Base-by-base conservation (phyloP, 495 filamentous ascomycete species). In the Penicillium nucicola region DNA sequence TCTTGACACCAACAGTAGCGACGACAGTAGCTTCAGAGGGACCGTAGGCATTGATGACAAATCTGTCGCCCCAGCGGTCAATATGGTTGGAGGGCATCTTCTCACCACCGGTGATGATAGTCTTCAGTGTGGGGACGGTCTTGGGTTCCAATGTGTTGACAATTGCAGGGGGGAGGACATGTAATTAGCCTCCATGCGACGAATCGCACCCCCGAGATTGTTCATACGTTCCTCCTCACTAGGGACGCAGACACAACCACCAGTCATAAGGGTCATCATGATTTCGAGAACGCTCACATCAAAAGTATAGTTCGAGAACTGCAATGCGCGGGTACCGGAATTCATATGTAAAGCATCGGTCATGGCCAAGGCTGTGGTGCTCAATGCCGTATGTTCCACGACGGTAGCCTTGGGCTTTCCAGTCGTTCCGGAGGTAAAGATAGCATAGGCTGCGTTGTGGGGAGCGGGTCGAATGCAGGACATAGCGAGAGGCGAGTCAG, bases 241-340 rank as follows among this genome's bases (percentile, higher is more conserved):
- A 2, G 85, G 84, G 3, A 86, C 74, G 58, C 84, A 88, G 8
- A 87, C 70, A 49, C 82, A 85, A 4, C 80, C 84, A 23, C 84
- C 85, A 4, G 67, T 64, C 19, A 82, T 81, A 1, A 91, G 66
- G 0, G 83, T 83, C 5, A 83, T 81, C 44, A 87, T 78, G 4
- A 86, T 81, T 47, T 90, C 86, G 4, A 79, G 60, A 15, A 89
- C 71, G 36, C 82, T 81, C 23, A 83, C 77, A 50, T 91, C 87
- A 33, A 87, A 86, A 1, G 82, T 82, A 57, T 83, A 87, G 38
- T 82, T 82, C 2, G 85, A 83, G 45, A 86, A 81, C 50, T 90
- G 86, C 53, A 90, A 72, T 7, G 84, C 76, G 7, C 87, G 77
- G 13, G 80, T 81, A 0, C 64, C 58, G 0, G 73, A 56, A 31